Base-by-base conservation (phyloP, 2,329 filamentous ascomycete genomes). In the Thelonectria olida region DNA sequence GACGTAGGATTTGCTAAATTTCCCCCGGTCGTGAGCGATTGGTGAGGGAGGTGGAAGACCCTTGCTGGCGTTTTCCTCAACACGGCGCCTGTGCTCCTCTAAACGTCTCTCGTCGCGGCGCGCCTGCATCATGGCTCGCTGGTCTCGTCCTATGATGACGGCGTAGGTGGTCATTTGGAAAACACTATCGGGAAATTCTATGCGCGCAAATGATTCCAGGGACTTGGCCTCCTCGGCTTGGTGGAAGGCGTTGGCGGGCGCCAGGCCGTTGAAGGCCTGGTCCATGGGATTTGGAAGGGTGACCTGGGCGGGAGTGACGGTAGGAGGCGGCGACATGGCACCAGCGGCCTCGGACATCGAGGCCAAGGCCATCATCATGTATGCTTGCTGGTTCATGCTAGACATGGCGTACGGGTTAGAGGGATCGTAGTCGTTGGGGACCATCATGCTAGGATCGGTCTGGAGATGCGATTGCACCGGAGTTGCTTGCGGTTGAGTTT, bases 81-180 rank as follows among this genome's bases (percentile, higher is more conserved):
- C 77, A 39, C 74, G 77, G 58, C 79, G 78, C 62, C 77, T 76
- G 63, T 83, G 80, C 52, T 80, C 78, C 38, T 82, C 79, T 31
- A 78, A 76, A 31, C 81, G 79, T 62, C 78, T 82, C 71, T 85
- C 82, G 60, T 87, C 82, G 56, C 79, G 79, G 44, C 82, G 80
- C 20, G 86, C 86, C 67, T 85, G 82, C 55, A 82, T 78, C 65
- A 87, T 76, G 9, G 88, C 88, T 53, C 82, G 78, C 69, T 88
- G 83, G 75, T 93, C 91, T 62, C 91, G 88, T 55, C 90, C 91
- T 25, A 94, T 86, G 58, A 91, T 85, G 67, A 93, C 85, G 53
- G 86, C 84, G 68, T 89, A 90, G 1, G 90, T 92, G 52, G 88
- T 92, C 88, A 94, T 91, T 76, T 92, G 91, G 74, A 92, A 93